phyloP scores from a whole-genome alignment of 805 yeast genomes.

The Candida insectalens region DNA sequence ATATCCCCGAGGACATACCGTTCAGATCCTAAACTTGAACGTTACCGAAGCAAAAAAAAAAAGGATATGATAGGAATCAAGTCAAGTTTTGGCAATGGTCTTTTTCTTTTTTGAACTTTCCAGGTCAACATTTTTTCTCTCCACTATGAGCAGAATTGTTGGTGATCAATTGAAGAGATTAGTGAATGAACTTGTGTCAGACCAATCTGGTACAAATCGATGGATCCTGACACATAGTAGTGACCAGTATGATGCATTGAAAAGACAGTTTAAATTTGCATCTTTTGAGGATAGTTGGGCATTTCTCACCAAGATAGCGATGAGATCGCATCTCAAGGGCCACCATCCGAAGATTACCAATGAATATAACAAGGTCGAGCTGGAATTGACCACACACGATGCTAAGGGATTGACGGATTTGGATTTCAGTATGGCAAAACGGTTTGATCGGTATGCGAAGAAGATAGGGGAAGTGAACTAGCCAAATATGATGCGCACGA shows the following conservation, averaged over 20 bases:
- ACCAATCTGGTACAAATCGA: too few species aligned
- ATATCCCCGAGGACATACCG: conserved; percentile 27
- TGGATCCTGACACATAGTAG: too few species aligned
- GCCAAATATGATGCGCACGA: not conserved
- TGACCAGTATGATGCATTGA: conserved; percentile 12
- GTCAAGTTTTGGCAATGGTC: too few species aligned
- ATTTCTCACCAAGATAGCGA: conserved; percentile 48
- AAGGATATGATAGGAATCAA: too few species aligned
- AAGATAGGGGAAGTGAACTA: conserved; percentile 7
- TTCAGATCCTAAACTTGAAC: too few species aligned
- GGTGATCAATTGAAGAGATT: too few species aligned
- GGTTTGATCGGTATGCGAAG: conserved; percentile 30
- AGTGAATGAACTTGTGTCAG: too few species aligned
- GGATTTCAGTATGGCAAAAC: conserved; percentile 50
- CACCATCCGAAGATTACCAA: conserved; percentile 69
- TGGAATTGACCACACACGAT: conserved; percentile 61
- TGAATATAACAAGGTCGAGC: conserved; percentile 46
- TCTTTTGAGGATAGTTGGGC: conserved; percentile 59
- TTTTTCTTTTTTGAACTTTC: too few species aligned
- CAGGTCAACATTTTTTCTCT: too few species aligned
- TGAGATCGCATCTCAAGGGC: conserved; percentile 45
- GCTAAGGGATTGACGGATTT: conserved; percentile 38
- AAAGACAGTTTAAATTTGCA: conserved; percentile 31
- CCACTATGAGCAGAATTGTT: too few species aligned
- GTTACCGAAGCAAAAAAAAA: too few species aligned